Conservation (phyloP, 2,329 filamentous ascomycete genomes). For the Xylaria multiplex region DNA sequence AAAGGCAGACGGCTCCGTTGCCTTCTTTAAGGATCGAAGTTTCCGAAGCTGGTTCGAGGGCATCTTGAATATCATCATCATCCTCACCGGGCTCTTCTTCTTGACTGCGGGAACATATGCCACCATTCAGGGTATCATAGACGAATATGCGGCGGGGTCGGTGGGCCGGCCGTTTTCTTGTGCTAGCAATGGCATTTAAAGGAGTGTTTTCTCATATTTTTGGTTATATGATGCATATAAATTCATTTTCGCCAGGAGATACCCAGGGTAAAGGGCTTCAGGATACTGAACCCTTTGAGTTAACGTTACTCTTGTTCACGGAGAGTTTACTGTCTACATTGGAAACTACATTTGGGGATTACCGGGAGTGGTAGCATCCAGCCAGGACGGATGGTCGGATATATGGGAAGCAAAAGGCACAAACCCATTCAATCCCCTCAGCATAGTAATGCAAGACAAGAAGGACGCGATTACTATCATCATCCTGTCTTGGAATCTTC, state of each 20-base stretch:
- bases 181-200: constrained; percentile 70
- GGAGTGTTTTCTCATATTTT: constrained; percentile 14
- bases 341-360: constrained; percentile 4
- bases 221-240: constrained; percentile 19
- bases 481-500: constrained; percentile 38
- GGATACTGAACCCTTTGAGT: background rate
- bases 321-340: constrained; percentile 22
- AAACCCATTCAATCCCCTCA: constrained; percentile 26
- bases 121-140: constrained; percentile 77
- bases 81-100: constrained; percentile 81
- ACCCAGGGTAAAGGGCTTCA: constrained; percentile 36
- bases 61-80: constrained; percentile 77
- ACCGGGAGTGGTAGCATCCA: background rate
- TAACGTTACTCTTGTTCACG: background rate
- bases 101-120: constrained; percentile 84
- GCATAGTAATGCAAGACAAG: constrained; percentile 46
- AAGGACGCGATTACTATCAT: constrained; percentile 33
- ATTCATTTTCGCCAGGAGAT: constrained; percentile 39
- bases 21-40: constrained; percentile 63
- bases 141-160: constrained; percentile 71
- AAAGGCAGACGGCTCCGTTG: constrained; percentile 66
- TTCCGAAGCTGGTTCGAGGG: constrained; percentile 64
- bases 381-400: constrained; percentile 1
- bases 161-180: constrained; percentile 82
- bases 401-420: constrained; percentile 13